A percentile compares a stretch with the other conserved stretches of the same genome.
These are phyloP conservation scores for Metschnikowia lochheadii DNA, from an alignment of 805 yeast species.

Conservation along the genomic window DNA sequence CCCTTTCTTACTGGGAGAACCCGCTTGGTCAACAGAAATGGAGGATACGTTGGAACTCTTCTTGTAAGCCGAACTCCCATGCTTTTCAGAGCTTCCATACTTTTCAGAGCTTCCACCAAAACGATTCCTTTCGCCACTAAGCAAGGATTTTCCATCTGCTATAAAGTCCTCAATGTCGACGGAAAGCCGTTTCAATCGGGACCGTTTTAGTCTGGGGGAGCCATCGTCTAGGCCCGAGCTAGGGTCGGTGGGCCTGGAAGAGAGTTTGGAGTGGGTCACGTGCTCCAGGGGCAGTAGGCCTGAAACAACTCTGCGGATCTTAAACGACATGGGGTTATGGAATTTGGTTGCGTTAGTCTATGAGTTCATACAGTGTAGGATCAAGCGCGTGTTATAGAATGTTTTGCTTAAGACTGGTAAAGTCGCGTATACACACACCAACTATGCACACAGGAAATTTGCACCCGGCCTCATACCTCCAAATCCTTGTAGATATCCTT, in stretches of 20 bases:
- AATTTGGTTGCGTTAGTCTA: neutral
- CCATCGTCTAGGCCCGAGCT: neutral
- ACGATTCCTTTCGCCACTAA: neutral
- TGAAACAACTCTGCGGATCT: constrained; percentile 6
- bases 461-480: constrained; percentile 1
- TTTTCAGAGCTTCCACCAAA: neutral
- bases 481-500: constrained; percentile 60
- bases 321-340: constrained; percentile 7
- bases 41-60: neutral
- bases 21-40: neutral
- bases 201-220: constrained; percentile 8
- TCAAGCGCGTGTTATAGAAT: neutral
- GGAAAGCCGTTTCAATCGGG: constrained; percentile 1
- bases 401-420: neutral
- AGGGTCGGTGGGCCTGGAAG: neutral
- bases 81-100: neutral
- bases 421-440: constrained; percentile 3
- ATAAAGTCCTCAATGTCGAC: constrained; percentile 4
- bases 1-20: neutral
- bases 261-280: neutral
- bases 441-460: neutral
- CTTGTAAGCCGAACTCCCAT: neutral
- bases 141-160: neutral
- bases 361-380: neutral
- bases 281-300: constrained; percentile 14